Evolutionary conservation across 164 flowering plant species (phyloP).

Genomic region (Akebia trifoliata): DNA sequence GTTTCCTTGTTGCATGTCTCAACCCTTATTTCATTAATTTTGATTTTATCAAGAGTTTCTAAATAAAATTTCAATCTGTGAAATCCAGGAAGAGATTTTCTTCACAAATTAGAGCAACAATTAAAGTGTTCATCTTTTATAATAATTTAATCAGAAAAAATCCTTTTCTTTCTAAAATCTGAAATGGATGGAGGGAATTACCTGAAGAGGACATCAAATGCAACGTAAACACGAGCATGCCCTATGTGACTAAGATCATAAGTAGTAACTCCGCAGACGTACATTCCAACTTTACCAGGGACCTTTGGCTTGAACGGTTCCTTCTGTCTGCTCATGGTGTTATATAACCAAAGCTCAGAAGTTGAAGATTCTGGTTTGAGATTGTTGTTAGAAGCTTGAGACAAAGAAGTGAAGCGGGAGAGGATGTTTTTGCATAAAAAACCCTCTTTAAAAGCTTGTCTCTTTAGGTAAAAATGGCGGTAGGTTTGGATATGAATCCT

Average conservation of each 20-base stretch:
- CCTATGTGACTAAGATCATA: constrained; percentile 92
- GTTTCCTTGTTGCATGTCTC: too few relatives aligned
- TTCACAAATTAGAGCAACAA: too few relatives aligned
- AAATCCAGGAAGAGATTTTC: too few relatives aligned
- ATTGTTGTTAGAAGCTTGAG: constrained; percentile 11
- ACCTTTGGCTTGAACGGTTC: constrained; percentile 63
- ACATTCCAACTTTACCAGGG: constrained; percentile 73
- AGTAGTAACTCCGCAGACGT: constrained; percentile 85
- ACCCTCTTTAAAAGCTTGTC: neutral
- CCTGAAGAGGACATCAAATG: constrained; percentile 87
- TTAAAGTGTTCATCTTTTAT: too few relatives aligned
- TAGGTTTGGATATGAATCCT: constrained; percentile 13
- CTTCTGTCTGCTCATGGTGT: constrained; percentile 71
- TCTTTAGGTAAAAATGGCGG: constrained; percentile 1
- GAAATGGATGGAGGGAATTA: constrained; percentile 8
- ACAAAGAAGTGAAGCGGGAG: constrained; percentile 15
- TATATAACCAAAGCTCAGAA: constrained; percentile 57
- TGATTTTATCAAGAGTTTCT: too few relatives aligned
- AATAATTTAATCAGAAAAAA: neutral
- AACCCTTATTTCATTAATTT: too few relatives aligned
- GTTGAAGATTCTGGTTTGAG: constrained; percentile 3
- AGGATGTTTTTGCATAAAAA: neutral
- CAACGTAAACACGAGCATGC: constrained; percentile 84
- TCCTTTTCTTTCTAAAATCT: neutral
- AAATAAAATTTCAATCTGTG: too few relatives aligned